phyloP scores from a whole-genome alignment of 179 eudicot genomes.

The Gypsophila paniculata region DNA sequence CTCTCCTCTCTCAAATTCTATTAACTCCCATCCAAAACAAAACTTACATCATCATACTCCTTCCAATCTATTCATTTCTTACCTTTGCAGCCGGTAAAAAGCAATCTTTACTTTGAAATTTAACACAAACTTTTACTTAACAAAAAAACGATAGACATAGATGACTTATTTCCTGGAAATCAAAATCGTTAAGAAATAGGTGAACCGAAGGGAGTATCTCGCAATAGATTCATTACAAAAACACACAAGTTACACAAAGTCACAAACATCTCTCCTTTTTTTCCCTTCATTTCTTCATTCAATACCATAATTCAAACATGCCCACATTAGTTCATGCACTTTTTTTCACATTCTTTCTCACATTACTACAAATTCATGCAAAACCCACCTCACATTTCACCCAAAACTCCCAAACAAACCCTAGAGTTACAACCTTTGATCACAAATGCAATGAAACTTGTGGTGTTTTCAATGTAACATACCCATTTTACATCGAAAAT shows the following conservation, averaged over 20 bases:
- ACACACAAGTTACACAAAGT: background rate
- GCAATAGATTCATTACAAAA: no score
- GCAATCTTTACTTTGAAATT: no score
- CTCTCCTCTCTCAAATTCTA: no score
- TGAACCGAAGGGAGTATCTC: no score
- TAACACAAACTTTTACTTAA: no score
- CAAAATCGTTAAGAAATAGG: no score
- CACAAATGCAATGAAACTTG: constrained; percentile 38
- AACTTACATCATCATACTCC: background rate
- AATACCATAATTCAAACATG: constrained; percentile 21
- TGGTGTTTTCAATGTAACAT: constrained; percentile 34
- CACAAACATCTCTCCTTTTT: background rate
- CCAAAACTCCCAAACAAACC: constrained; percentile 12
- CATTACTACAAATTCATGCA: constrained; percentile 20
- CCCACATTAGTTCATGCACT: constrained; percentile 16
- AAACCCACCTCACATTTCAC: constrained; percentile 22
- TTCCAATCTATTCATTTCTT: no score
- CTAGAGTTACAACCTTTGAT: constrained; percentile 19
- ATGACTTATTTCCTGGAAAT: no score
- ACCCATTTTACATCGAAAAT: constrained; percentile 40
- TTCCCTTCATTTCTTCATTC: constrained; percentile 8
- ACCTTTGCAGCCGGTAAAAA: no score
- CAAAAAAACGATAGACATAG: no score
- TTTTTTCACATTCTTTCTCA: constrained; percentile 21
- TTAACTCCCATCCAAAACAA: no score